phyloP scores from a whole-genome alignment of 371 early-diverging fungal species.

The Paraphysoderma sedebokerense region DNA sequence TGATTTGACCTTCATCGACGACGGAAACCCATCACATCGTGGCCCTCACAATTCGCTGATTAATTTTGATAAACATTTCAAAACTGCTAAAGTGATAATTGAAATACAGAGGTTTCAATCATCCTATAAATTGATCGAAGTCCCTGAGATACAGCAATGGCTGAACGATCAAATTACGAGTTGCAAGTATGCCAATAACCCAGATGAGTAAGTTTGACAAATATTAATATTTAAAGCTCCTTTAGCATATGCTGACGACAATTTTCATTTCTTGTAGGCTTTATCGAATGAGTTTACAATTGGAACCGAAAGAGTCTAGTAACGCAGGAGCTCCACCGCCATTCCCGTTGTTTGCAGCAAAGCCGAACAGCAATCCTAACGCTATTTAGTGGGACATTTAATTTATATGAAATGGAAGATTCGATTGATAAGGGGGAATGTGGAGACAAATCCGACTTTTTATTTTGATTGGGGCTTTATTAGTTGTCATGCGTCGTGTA shows the following conservation, averaged over 20 bases:
- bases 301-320: constrained; percentile 14
- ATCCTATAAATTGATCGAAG: constrained; percentile 35
- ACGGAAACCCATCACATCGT: constrained; percentile 31
- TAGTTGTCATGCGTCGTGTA: too few relatives aligned
- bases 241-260: too few relatives aligned
- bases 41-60: constrained; percentile 21
- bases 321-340: background rate
- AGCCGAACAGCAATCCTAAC: too few relatives aligned
- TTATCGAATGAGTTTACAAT: constrained; percentile 9
- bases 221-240: too few relatives aligned
- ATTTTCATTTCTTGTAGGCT: too few relatives aligned
- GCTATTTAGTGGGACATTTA: too few relatives aligned
- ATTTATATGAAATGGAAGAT: too few relatives aligned
- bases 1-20: constrained; percentile 69
- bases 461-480: too few relatives aligned
- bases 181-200: background rate
- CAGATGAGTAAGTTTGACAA: constrained; percentile 6
- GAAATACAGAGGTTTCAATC: constrained; percentile 67
- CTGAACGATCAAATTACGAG: constrained; percentile 7
- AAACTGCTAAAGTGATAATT: constrained; percentile 38
- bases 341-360: too few relatives aligned
- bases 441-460: too few relatives aligned
- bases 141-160: constrained; percentile 25
- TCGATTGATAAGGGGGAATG: too few relatives aligned
- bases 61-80: constrained; percentile 67